Evolutionary conservation across 129 eudicot genomes (phyloP), one percentile per base, ranked within the genome.

Genomic region (Pseudognaphalium luteoalbum): DNA sequence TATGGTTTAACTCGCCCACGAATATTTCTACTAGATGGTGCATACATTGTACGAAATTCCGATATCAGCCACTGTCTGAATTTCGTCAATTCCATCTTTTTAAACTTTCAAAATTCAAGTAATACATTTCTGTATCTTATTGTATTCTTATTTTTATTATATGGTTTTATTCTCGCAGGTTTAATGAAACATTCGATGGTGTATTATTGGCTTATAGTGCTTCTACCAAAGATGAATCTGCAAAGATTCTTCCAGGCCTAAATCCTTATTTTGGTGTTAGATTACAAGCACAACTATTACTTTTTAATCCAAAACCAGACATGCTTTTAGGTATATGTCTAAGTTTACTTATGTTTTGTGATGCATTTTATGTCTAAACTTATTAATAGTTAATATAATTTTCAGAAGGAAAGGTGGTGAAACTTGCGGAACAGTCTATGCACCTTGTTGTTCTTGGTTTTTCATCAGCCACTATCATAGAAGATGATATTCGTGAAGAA

Each of bases 381-480:
- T 68, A 21, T 14, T 14, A 17, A 35, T 76, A 28, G 34, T 2
- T 32, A 47, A 54, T 22, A 50, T 73, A 50, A 21, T n/a, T 72
- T 70, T 75, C 88, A 94, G 98, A 94, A 82, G 98, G 98, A 44
- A 86, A 88, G 85, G 97, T 91, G 12, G 93, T 87, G 30, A 94
- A 93, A 74, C 76, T 91, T 78, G 73, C 90, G 56, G 78, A 72
- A 52, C 89, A 93, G 42, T 84, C 96, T 0, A 82, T 93, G 68
- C 98, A 93, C 76, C 44, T 85, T 42, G 80, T 93, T 57, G 93
- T 93, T 77, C 96, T 91, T 81, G 97, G 98, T 47, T 93, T 93
- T 81, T 88, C 98, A 54, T 86, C 98, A 6, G 96, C 90, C 17
- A 80, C 84, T 14, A 84, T 94, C 29, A 79, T 78, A 33, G 91